Percentiles rank a stretch among this genome's conserved stretches.
These are phyloP conservation scores for Hypoxylon cercidicola DNA, from an alignment of 495 filamentous ascomycete genomes.

Conservation along the genomic window DNA sequence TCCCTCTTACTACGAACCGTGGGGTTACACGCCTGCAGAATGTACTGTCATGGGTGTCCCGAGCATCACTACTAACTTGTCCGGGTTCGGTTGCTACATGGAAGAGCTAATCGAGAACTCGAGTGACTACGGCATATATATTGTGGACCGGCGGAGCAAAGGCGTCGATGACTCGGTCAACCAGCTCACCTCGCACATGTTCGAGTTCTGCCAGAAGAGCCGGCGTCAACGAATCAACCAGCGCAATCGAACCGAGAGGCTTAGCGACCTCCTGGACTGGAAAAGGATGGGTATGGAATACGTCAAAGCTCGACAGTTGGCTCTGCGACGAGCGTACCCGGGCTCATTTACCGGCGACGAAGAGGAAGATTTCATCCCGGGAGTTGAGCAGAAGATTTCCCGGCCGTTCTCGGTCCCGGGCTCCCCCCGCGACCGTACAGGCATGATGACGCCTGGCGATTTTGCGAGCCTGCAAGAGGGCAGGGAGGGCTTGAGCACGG, in stretches of 20 bases:
- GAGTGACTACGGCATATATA: conserved; percentile 97
- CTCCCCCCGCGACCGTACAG: conserved; percentile 86
- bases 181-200: conserved; percentile 92
- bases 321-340: conserved; percentile 91
- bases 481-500: conserved; percentile 89
- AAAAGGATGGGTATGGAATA: conserved; percentile 99
- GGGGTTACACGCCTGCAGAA: conserved; percentile 98
- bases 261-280: conserved; percentile 97
- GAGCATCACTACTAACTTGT: conserved; percentile 97
- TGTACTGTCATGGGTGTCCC: conserved; percentile 99
- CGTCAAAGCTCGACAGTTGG: conserved; percentile 94
- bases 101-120: conserved; percentile 99
- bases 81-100: conserved; percentile 99
- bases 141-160: conserved; percentile 94
- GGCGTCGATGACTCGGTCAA: conserved; percentile 98
- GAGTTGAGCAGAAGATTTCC: conserved; percentile 90
- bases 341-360: conserved; percentile 79
- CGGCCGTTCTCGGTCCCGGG: conserved; percentile 93
- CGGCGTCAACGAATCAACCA: conserved; percentile 97
- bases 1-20: conserved; percentile 97
- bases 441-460: conserved; percentile 99
- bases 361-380: conserved; percentile 86
- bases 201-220: conserved; percentile 93
- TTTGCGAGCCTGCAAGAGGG: conserved; percentile 97
- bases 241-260: conserved; percentile 93